Percentiles rank a stretch among this genome's conserved stretches.
These are phyloP conservation scores for Phytophthora lateralis DNA, from an alignment of 352 stramenopile species.

Conservation along the genomic window DNA sequence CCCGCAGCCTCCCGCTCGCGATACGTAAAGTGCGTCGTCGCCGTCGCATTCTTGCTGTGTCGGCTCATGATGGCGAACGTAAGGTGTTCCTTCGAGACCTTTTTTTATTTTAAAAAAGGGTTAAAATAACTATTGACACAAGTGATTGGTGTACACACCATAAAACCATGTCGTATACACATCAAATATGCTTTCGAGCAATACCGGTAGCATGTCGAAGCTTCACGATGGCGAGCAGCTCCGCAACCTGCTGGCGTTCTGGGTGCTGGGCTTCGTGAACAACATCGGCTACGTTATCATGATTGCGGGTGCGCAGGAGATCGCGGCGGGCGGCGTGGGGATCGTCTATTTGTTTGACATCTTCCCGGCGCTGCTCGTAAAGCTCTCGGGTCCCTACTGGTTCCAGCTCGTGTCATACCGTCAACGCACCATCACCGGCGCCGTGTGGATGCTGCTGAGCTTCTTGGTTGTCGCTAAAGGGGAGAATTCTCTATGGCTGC, in stretches of 20 bases:
- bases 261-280: slow-evolving; percentile 93
- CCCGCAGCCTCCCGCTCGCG: slow-evolving; percentile 72
- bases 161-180: background rate
- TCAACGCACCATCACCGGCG: slow-evolving; percentile 69
- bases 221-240: slow-evolving; percentile 32
- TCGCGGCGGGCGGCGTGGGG: slow-evolving; percentile 88
- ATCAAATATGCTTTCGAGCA: background rate
- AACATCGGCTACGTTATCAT: slow-evolving; percentile 95
- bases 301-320: slow-evolving; percentile 93
- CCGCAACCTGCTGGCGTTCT: slow-evolving; percentile 89
- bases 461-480: slow-evolving; percentile 78
- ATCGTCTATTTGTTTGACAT: slow-evolving; percentile 94
- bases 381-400: slow-evolving; percentile 93
- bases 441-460: slow-evolving; percentile 82
- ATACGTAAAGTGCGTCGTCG: slow-evolving; percentile 90
- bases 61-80: slow-evolving; percentile 54
- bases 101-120: too few species aligned
- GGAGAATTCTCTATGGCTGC: slow-evolving; percentile 57
- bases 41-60: slow-evolving; percentile 90
- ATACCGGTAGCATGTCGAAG: slow-evolving; percentile 6
- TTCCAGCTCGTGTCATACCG: slow-evolving; percentile 93
- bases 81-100: too few species aligned
- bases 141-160: too few species aligned
- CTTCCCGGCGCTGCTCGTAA: slow-evolving; percentile 88
- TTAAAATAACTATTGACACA: too few species aligned